Evolutionary conservation across 2,329 filamentous ascomycete species (phyloP).

Genomic region (Neofusicoccum ribis): DNA sequence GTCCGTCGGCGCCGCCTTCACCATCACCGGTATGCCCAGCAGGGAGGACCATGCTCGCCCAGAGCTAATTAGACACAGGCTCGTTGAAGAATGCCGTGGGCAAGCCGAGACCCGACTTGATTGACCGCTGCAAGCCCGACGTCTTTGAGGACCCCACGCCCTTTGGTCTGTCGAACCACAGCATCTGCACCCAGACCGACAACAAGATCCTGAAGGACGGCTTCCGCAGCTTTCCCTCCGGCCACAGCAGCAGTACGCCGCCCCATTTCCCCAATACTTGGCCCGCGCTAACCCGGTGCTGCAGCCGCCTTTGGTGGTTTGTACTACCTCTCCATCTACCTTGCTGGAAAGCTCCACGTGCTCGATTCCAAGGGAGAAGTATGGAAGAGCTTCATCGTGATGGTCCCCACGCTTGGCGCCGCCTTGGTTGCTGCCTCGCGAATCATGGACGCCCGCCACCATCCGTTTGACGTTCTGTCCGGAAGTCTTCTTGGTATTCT

Average conservation of each 20-base stretch:
- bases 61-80: slow-evolving; percentile 28
- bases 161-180: slow-evolving; percentile 47
- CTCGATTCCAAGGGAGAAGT: slow-evolving; percentile 61
- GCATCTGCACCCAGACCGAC: slow-evolving; percentile 54
- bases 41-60: background rate
- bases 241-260: slow-evolving; percentile 56
- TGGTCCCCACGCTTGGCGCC: slow-evolving; percentile 56
- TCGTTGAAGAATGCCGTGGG: slow-evolving; percentile 60
- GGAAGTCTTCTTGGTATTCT: slow-evolving; percentile 55
- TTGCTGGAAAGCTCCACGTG: slow-evolving; percentile 60
- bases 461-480: slow-evolving; percentile 61
- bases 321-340: slow-evolving; percentile 60
- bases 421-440: slow-evolving; percentile 57
- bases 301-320: slow-evolving; percentile 59
- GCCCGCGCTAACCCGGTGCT: slow-evolving; percentile 23
- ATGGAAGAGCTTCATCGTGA: slow-evolving; percentile 58
- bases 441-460: slow-evolving; percentile 63
- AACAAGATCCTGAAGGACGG: slow-evolving; percentile 57
- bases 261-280: background rate
- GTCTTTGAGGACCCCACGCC: slow-evolving; percentile 32
- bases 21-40: slow-evolving; percentile 52
- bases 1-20: slow-evolving; percentile 56
- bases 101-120: slow-evolving; percentile 61
- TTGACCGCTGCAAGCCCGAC: slow-evolving; percentile 54
- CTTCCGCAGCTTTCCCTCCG: slow-evolving; percentile 60